Conservation (phyloP, 805 yeast genomes). For the Lachancea quebecensis region DNA sequence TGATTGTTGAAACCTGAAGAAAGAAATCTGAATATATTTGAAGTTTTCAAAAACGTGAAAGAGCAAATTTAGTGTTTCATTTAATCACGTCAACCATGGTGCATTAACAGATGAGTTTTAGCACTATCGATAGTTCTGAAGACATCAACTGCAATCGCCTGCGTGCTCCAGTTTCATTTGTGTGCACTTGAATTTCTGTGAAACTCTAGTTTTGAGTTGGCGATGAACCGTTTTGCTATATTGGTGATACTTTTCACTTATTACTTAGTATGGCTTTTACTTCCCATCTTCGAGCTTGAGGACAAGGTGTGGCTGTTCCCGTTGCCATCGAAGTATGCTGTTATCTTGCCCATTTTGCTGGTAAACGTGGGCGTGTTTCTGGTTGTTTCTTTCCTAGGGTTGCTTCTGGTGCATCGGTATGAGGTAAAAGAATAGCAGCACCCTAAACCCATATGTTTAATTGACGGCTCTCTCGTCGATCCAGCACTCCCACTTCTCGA, state of each 20-base stretch:
- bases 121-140: no score
- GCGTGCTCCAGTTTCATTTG: background rate
- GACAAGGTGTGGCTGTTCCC: conserved; percentile 20
- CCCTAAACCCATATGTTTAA: conserved; percentile 9
- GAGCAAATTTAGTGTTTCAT: no score
- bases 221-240: conserved; percentile 23
- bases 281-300: conserved; percentile 29
- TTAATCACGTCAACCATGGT: no score
- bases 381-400: conserved; percentile 26
- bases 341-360: conserved; percentile 26
- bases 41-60: background rate
- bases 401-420: conserved; percentile 10
- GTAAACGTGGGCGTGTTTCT: conserved; percentile 22
- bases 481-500: conserved; percentile 69
- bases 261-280: conserved; percentile 26
- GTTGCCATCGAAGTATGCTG: conserved; percentile 26
- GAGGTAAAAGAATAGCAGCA: no score
- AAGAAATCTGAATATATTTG: background rate
- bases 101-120: no score
- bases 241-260: conserved; percentile 19
- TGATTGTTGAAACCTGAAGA: background rate
- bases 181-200: background rate
- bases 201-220: background rate
- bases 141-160: no score
- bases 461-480: conserved; percentile 68